phyloP scores from a whole-genome alignment of 352 stramenopile genomes.

The Pythium sukuiense region DNA sequence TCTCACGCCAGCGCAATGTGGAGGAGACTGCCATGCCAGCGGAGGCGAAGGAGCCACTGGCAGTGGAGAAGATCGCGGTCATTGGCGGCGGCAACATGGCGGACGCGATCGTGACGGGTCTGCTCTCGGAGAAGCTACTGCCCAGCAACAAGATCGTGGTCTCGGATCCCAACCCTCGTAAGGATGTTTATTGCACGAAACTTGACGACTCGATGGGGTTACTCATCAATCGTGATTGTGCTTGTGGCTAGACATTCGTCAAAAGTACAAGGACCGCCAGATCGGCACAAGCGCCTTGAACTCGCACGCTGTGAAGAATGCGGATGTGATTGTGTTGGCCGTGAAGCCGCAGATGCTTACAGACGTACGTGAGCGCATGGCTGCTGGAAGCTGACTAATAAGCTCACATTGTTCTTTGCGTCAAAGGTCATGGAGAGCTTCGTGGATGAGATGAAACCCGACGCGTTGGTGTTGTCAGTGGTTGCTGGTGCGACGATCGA shows the following conservation, averaged over 20 bases:
- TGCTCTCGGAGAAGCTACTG: constrained; percentile 71
- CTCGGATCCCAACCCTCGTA: constrained; percentile 69
- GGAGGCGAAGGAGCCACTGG: constrained; percentile 25
- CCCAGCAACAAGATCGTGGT: constrained; percentile 72
- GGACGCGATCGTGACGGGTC: constrained; percentile 83
- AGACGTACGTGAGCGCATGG: constrained; percentile 46
- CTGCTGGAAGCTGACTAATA: not conserved
- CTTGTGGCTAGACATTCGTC: constrained; percentile 39
- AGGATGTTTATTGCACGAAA: too few relatives aligned
- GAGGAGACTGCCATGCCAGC: not conserved
- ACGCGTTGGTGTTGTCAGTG: constrained; percentile 81
- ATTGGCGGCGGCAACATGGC: constrained; percentile 91
- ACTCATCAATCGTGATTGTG: not conserved
- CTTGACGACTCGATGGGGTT: not conserved
- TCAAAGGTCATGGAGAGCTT: constrained; percentile 67
- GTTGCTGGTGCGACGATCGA: constrained; percentile 82
- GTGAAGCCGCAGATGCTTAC: constrained; percentile 95
- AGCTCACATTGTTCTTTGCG: not conserved
- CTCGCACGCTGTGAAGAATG: constrained; percentile 56
- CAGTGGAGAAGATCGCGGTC: constrained; percentile 62
- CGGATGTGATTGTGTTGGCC: constrained; percentile 92
- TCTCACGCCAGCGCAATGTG: constrained; percentile 10
- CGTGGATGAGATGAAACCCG: constrained; percentile 45
- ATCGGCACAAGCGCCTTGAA: constrained; percentile 69
- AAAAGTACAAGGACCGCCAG: constrained; percentile 59